Evolutionary conservation across 1,139 yeast genomes (phyloP), one percentile per base, ranked within the genome.

Genomic region (Starmera stellimalicola): DNA sequence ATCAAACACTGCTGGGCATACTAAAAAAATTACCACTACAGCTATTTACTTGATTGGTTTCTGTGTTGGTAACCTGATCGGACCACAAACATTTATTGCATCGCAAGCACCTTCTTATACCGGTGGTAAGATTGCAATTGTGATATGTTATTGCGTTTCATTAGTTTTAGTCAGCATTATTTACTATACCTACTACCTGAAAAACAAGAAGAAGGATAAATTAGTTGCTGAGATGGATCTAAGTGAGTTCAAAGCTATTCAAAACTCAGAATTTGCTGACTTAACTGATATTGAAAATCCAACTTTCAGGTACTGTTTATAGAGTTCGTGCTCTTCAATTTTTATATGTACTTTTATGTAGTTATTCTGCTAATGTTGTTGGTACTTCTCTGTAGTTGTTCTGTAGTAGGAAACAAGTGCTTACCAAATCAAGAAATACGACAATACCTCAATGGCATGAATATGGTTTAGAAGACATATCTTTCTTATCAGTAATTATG

Each of bases 1-100:
- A 18, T 63, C 75, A 6, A 74, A 75, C 47, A 62, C 65, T 18
- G 73, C 76, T 7, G 81, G 81, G 8, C 70, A 70, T 41, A 73
- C 81, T 22, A 75, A 74, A 51, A 73, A 73, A 43, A 52, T 63
- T 24, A 60, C 70, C 11, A 60, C 62, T n/a, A 52, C 52, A 25
- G 61, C 62, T 2, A 40, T 68, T 52, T 50, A 70, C 32, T 58
- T 73, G 38, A 55, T 74, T 34, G 73, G 70, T 3, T 74, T 70
- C 51, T 71, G 77, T 47, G 69, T 65, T 26, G 81, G 81, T 16
- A 72, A 72, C 46, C 54, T 70, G 33, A 53, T 67, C 36, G 80
- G 80, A 3, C 77, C 79, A 1, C 77, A 70, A 43, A 68, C 76
- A 0, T 74, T 72, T 45, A 48, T 57, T 12, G 30, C 15, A 11